These are phyloP conservation scores for Camellia japonica DNA, from an alignment of 148 eudicot species.

Conservation along the genomic window DNA sequence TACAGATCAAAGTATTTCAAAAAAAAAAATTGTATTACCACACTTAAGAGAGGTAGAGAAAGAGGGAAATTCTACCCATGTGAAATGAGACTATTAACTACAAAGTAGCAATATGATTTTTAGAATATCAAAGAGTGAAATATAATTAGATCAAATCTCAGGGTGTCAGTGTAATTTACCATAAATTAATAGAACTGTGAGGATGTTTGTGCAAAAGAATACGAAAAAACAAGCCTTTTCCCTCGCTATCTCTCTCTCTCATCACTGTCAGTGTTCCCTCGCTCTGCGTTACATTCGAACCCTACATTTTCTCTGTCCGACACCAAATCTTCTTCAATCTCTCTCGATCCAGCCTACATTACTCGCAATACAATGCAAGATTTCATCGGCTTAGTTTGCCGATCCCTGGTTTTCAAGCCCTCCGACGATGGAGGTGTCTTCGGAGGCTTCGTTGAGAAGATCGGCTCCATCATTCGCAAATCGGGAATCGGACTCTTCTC, in stretches of 20 bases:
- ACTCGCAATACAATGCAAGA: slow-evolving; percentile 56
- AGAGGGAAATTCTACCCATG: no score
- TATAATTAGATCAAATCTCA: no score
- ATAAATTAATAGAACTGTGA: no score
- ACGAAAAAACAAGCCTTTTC: neutral
- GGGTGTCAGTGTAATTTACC: no score
- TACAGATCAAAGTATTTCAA: no score
- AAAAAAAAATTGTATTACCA: no score
- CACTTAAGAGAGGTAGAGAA: no score
- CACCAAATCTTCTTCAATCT: neutral
- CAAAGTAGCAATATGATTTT: no score
- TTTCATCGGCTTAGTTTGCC: slow-evolving; percentile 56
- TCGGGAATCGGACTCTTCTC: slow-evolving; percentile 63
- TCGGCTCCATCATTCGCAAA: slow-evolving; percentile 66
- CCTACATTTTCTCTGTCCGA: slow-evolving; percentile 23
- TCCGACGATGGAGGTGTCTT: slow-evolving; percentile 39
- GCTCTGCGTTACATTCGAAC: slow-evolving; percentile 6
- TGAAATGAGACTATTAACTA: no score
- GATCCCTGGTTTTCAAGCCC: slow-evolving; percentile 55
- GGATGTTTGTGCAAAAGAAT: no score
- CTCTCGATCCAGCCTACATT: neutral
- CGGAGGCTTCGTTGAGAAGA: slow-evolving; percentile 62
- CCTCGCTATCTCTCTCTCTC: slow-evolving; percentile 22
- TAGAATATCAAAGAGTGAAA: no score
- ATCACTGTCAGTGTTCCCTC: slow-evolving; percentile 1